phyloP scores from a whole-genome alignment of 179 eudicot species.

The Beta lomatogona region DNA sequence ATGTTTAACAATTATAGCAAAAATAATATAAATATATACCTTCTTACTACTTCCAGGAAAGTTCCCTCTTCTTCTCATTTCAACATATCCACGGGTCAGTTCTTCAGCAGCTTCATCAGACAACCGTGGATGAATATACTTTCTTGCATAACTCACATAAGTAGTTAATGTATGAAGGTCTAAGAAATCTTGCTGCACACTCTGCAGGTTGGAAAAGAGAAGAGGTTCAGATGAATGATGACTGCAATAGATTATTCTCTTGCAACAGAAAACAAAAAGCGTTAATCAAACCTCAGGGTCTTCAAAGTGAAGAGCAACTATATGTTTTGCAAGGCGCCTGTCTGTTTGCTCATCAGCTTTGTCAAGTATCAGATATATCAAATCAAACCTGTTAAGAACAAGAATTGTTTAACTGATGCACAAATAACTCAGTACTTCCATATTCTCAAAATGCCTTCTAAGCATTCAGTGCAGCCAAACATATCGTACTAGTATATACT shows the following conservation, averaged over 20 bases:
- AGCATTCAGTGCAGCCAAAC: neutral
- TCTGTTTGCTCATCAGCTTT: conserved; percentile 98
- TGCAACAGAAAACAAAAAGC: conserved; percentile 1
- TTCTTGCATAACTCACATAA: conserved; percentile 87
- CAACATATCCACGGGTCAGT: conserved; percentile 86
- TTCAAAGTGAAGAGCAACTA: conserved; percentile 92
- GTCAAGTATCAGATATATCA: conserved; percentile 91
- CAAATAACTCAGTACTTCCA: neutral
- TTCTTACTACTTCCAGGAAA: conserved; percentile 99
- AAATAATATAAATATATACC: conserved; percentile 30
- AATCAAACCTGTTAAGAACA: conserved; percentile 74
- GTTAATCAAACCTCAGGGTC: conserved; percentile 65
- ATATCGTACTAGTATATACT: neutral
- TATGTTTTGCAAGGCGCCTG: conserved; percentile 96
- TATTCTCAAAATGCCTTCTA: neutral
- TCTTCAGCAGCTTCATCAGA: conserved; percentile 99
- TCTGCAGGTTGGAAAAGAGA: conserved; percentile 48
- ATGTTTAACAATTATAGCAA: neutral
- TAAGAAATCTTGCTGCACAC: conserved; percentile 57
- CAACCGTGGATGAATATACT: conserved; percentile 79
- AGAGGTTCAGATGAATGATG: conserved; percentile 12
- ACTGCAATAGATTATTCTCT: conserved; percentile 2
- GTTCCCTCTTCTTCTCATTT: conserved; percentile 95
- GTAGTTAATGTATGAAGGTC: conserved; percentile 78
- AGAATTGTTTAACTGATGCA: neutral